Evolutionary conservation across 2,329 filamentous ascomycete genomes (phyloP), one percentile per base, ranked within the genome.

Genomic region (Zymoseptoria passerinii): DNA sequence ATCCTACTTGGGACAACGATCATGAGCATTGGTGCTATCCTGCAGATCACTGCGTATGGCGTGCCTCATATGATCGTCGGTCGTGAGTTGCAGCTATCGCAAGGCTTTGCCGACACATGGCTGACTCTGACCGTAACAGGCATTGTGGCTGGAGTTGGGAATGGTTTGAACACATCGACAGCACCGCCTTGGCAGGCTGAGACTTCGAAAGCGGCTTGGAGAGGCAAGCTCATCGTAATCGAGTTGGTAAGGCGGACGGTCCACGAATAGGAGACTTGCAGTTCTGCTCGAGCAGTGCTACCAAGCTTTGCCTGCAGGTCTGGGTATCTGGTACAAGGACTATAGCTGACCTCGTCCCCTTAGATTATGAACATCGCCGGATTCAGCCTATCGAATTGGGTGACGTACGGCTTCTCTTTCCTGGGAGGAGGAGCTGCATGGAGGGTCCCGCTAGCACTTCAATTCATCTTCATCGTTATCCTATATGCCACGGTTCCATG

Each of bases 121-220:
- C 50, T 52, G 8, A 52, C 18, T 8, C 9, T 8, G 16, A 16
- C n/a, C 20, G n/a, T 28, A n/a, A 0, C n/a, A 52, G 50, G 50
- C 16, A 74, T 80, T 52, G 65, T 76, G 16, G 72, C 72, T 3
- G 77, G 78, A 8, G 75, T 81, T 8, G 78, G 79, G 1, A 81
- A 81, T 59, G 78, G 78, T 10, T 73, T 81, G 55, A 81, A 81
- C 59, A 80, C 78, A 0, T 60, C 60, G 1, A 66, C 64, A 8
- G 77, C 77, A 6, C 78, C 76, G 3, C 72, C 80, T 3, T 82
- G 78, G 78, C 78, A 75, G 65, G 76, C 77, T 3, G 80, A 82
- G 62, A 81, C 78, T 0, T 76, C 76, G 1, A 76, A 75, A 51
- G 68, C 73, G 9, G 68, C 70, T 28, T 76, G 74, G 74, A 67